Conservation (phyloP, 768 basidiomycete species). For the Dentipellis fragilis region DNA sequence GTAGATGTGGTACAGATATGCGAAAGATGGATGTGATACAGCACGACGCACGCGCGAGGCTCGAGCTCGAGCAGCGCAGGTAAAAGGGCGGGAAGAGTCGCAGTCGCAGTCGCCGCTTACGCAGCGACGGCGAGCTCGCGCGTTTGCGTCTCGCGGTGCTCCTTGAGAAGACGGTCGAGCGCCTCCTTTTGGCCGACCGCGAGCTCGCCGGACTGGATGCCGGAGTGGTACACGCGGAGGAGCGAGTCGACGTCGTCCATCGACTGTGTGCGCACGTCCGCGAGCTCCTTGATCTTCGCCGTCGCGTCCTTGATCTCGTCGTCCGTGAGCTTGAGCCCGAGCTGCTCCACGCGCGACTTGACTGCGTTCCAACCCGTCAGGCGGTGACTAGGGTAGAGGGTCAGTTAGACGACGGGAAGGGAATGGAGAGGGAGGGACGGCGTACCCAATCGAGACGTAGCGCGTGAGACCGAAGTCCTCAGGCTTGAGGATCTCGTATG, state of each 20-base stretch:
- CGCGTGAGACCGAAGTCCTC: slow-evolving; percentile 97
- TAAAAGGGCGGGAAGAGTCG: neutral
- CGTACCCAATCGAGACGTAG: slow-evolving; percentile 92
- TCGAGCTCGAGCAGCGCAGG: no score
- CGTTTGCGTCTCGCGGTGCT: slow-evolving; percentile 45
- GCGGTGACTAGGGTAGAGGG: slow-evolving; percentile 53
- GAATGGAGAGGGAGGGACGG: slow-evolving; percentile 1
- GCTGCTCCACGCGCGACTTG: slow-evolving; percentile 98
- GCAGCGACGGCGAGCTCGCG: neutral
- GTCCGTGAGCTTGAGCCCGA: slow-evolving; percentile 82
- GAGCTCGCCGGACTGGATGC: slow-evolving; percentile 86
- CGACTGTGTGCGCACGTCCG: slow-evolving; percentile 94
- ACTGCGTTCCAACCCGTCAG: slow-evolving; percentile 99
- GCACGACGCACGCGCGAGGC: no score
- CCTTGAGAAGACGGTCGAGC: slow-evolving; percentile 75
- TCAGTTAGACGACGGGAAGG: neutral
- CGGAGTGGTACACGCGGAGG: slow-evolving; percentile 91
- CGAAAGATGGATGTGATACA: no score
- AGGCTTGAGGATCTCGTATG: slow-evolving; percentile 98
- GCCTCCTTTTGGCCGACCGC: slow-evolving; percentile 90
- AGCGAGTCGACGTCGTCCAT: slow-evolving; percentile 99
- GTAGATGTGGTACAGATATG: no score
- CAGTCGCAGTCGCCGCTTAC: neutral
- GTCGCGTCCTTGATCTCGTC: slow-evolving; percentile 98
- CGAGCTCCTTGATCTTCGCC: slow-evolving; percentile 98